Conservation (phyloP, 768 basidiomycete genomes). For the Polyporus arcularius region DNA sequence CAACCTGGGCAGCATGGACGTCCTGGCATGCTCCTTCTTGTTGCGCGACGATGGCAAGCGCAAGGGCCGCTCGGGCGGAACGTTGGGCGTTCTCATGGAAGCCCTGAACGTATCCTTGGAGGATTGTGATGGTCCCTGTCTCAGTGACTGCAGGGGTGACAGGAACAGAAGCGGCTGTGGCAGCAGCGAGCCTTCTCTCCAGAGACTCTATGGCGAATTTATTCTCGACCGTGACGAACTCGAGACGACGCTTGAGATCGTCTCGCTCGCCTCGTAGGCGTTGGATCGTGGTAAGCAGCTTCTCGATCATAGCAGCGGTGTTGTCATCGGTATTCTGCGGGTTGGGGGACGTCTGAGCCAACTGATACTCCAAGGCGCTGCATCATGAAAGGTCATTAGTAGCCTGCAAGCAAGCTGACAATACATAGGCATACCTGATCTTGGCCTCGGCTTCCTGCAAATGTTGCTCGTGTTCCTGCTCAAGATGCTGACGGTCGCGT, state of each 20-base stretch:
- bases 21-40: not conserved
- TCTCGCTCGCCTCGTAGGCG: conserved; percentile 71
- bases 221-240: conserved; percentile 70
- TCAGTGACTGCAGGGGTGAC: conserved; percentile 6
- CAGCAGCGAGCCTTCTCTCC: conserved; percentile 48
- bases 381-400: too few relatives aligned
- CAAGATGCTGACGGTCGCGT: conserved; percentile 26
- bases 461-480: conserved; percentile 5
- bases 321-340: conserved; percentile 7
- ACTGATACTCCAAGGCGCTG: conserved; percentile 19
- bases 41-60: conserved; percentile 19
- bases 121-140: conserved; percentile 15
- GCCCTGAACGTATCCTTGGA: conserved; percentile 18
- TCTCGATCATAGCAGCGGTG: conserved; percentile 35
- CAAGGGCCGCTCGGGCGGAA: conserved; percentile 8
- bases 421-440: conserved; percentile 1
- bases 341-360: not conserved
- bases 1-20: not conserved
- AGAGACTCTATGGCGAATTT: conserved; percentile 63
- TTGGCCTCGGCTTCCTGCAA: not conserved
- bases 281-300: conserved; percentile 62
- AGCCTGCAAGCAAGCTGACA: not conserved
- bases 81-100: conserved; percentile 12
- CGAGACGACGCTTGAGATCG: conserved; percentile 57
- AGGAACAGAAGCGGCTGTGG: conserved; percentile 13